Percentiles rank a stretch among this genome's conserved stretches.
Evolutionary conservation across 179 eudicot species (phyloP).

Genomic region (Corrigiola litoralis): DNA sequence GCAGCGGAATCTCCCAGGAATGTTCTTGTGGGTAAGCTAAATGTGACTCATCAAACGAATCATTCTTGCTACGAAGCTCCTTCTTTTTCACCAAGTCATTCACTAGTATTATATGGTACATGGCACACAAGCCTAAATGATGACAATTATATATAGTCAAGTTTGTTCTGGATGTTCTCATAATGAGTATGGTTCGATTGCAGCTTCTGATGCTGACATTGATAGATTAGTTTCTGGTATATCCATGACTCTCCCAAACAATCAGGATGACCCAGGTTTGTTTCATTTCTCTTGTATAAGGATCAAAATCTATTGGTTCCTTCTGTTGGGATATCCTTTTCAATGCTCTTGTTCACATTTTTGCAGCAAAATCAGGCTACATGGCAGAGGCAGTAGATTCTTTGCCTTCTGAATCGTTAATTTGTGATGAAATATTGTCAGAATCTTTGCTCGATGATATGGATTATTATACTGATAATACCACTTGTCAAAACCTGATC

Average conservation of each 20-base stretch:
- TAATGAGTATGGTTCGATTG: background rate
- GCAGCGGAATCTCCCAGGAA: background rate
- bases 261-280: slow-evolving; percentile 4
- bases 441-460: background rate
- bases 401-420: background rate
- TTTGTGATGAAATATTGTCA: background rate
- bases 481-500: background rate
- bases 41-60: background rate
- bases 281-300: background rate
- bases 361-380: background rate
- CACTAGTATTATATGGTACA: background rate
- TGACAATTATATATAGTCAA: background rate
- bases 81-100: background rate
- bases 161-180: background rate
- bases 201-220: slow-evolving; percentile 5
- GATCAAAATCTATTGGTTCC: background rate
- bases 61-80: background rate
- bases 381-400: background rate
- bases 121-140: background rate
- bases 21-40: background rate
- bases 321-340: background rate
- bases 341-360: background rate
- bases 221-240: background rate
- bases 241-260: background rate
- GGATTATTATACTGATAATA: background rate